Percentiles rank a stretch among this genome's conserved stretches.
phyloP scores from a whole-genome alignment of 2,329 filamentous ascomycete species.

The Plectosphaerella sp. region DNA sequence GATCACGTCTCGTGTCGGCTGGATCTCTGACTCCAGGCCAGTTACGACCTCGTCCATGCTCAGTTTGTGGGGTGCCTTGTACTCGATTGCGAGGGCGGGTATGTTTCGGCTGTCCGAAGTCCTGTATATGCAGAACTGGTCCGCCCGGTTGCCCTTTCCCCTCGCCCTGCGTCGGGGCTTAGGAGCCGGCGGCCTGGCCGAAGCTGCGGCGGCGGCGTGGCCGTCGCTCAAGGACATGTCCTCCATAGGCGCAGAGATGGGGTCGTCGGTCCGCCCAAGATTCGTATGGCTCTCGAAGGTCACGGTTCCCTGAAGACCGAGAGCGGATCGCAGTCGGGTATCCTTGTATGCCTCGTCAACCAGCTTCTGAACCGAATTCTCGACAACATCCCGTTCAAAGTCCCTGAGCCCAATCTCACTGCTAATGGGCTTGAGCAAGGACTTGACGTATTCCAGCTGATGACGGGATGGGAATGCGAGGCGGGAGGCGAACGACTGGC shows the following conservation, averaged over 20 bases:
- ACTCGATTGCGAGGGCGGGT: conserved; percentile 27
- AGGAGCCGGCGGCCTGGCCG: conserved; percentile 5
- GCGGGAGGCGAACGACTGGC: conserved; percentile 19
- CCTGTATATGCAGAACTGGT: conserved; percentile 20
- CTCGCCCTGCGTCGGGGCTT: conserved; percentile 13
- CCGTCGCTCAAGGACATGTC: conserved; percentile 13
- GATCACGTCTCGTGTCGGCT: conserved; percentile 25
- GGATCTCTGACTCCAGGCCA: conserved; percentile 27
- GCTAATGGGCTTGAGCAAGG: conserved; percentile 24
- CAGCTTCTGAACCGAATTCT: conserved; percentile 28
- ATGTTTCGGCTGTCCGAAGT: conserved; percentile 8
- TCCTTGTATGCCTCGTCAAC: conserved; percentile 22
- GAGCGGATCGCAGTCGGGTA: conserved; percentile 15
- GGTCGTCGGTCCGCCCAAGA: conserved; percentile 17
- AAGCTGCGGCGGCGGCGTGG: conserved; percentile 6
- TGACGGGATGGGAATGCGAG: conserved; percentile 23
- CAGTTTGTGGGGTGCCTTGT: conserved; percentile 33
- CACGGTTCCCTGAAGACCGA: conserved; percentile 26
- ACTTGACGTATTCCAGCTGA: conserved; percentile 27
- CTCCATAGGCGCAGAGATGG: conserved; percentile 17
- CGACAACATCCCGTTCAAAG: conserved; percentile 27
- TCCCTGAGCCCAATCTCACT: conserved; percentile 27
- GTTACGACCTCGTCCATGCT: conserved; percentile 22
- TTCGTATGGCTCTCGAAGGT: conserved; percentile 33
- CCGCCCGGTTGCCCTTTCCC: conserved; percentile 22